phyloP scores from a whole-genome alignment of 352 stramenopile species.

The Globisporangium barbulae region DNA sequence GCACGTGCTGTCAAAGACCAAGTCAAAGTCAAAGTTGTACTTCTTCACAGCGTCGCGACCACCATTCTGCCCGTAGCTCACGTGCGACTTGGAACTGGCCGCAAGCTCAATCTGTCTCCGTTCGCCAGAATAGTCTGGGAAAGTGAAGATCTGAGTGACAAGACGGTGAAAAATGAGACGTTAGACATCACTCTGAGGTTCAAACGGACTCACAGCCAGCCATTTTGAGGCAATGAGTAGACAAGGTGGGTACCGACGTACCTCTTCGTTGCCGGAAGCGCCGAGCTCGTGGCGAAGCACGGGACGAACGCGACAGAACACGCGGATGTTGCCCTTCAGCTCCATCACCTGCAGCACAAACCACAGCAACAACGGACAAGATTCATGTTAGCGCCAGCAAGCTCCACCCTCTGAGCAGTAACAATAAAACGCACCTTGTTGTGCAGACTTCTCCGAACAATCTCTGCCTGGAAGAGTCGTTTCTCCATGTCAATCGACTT shows the following conservation, averaged over 20 bases:
- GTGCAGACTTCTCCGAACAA: slow-evolving; percentile 73
- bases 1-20: slow-evolving; percentile 93
- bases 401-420: not conserved
- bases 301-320: slow-evolving; percentile 94
- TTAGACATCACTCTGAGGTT: not conserved
- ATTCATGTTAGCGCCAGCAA: not conserved
- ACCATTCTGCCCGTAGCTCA: slow-evolving; percentile 68
- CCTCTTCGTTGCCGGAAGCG: slow-evolving; percentile 39
- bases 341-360: slow-evolving; percentile 85
- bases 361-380: not conserved
- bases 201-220: not conserved
- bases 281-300: slow-evolving; percentile 66
- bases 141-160: slow-evolving; percentile 58
- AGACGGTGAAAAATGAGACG: not conserved
- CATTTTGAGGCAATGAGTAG: not conserved
- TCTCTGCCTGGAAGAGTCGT: slow-evolving; percentile 59
- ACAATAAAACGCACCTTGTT: slow-evolving; percentile 57
- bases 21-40: slow-evolving; percentile 96
- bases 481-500: slow-evolving; percentile 36
- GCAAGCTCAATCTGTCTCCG: slow-evolving; percentile 71
- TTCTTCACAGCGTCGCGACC: slow-evolving; percentile 65
- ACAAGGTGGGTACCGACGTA: slow-evolving; percentile 10
- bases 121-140: slow-evolving; percentile 67
- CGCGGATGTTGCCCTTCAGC: slow-evolving; percentile 95
- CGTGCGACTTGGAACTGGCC: slow-evolving; percentile 56